Evolutionary conservation across 2,329 filamentous ascomycete species (phyloP).

Genomic region (Colletotrichum orchidophilum): DNA sequence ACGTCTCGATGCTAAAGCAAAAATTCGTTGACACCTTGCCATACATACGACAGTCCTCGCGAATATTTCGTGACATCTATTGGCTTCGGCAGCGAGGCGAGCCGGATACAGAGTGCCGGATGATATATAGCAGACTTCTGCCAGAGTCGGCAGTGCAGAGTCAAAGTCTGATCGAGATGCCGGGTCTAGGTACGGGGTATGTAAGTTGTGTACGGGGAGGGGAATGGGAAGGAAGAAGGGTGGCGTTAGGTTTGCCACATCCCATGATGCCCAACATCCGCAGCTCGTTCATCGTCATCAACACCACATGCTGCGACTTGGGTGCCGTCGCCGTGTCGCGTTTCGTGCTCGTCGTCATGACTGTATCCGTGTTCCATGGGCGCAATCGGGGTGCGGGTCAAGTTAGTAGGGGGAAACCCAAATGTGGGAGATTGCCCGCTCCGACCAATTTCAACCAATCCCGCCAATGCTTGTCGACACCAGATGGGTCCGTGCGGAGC

Average conservation of each 20-base stretch:
- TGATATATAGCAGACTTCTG: not conserved
- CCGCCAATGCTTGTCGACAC: conserved; percentile 3
- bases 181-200: not conserved
- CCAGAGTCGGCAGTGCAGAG: conserved; percentile 15
- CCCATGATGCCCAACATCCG: not conserved
- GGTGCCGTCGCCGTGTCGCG: not conserved
- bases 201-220: not conserved
- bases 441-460: conserved; percentile 30
- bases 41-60: not conserved
- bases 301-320: not conserved
- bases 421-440: conserved; percentile 26
- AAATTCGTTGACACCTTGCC: not conserved
- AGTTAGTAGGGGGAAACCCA: conserved; percentile 25
- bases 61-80: not conserved
- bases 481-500: conserved; percentile 20
- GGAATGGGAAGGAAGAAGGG: not conserved
- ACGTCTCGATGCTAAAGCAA: conserved; percentile 3
- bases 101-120: conserved; percentile 17
- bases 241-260: not conserved
- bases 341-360: conserved; percentile 1
- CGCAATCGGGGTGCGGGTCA: conserved; percentile 12
- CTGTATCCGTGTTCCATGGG: not conserved
- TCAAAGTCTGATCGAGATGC: conserved; percentile 17
- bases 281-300: not conserved
- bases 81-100: not conserved